These are phyloP conservation scores for Neonectria neomacrospora DNA, from an alignment of 2,329 filamentous ascomycete species.

Conservation along the genomic window DNA sequence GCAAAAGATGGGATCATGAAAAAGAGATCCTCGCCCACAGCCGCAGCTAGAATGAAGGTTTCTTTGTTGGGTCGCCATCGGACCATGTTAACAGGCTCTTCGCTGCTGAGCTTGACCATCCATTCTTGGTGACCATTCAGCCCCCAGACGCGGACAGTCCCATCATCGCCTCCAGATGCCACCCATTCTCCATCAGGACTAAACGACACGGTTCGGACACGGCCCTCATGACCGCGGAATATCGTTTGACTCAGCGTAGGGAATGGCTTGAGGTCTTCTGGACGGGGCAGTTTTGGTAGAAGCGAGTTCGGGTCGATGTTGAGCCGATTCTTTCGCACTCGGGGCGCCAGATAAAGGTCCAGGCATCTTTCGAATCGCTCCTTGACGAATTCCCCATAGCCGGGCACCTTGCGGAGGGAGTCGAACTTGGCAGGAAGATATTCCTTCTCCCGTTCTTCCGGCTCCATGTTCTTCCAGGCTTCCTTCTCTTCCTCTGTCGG, in stretches of 20 bases:
- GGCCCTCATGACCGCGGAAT: constrained; percentile 88
- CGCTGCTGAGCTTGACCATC: constrained; percentile 80
- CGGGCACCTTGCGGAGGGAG: constrained; percentile 89
- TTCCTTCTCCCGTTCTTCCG: constrained; percentile 90
- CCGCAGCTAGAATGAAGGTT: constrained; percentile 82
- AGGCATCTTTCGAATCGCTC: constrained; percentile 96
- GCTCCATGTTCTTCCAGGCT: constrained; percentile 85
- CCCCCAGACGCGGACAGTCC: constrained; percentile 91
- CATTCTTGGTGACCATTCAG: constrained; percentile 90
- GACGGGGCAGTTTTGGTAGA: constrained; percentile 90
- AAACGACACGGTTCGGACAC: constrained; percentile 85
- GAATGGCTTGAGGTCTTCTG: constrained; percentile 94
- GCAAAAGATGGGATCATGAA: constrained; percentile 82
- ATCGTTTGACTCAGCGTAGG: constrained; percentile 89
- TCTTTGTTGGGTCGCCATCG: constrained; percentile 90
- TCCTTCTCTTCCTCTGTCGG: constrained; percentile 86
- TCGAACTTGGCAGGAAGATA: constrained; percentile 86
- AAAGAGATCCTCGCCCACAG: constrained; percentile 85
- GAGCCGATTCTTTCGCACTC: constrained; percentile 90
- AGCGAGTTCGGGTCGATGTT: constrained; percentile 96
- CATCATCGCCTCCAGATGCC: constrained; percentile 94
- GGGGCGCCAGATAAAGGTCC: constrained; percentile 93
- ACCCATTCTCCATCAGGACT: constrained; percentile 88
- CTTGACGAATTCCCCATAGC: constrained; percentile 89
- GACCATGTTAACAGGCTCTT: constrained; percentile 85